These are phyloP conservation scores for Sideroxylon spinosum DNA, from an alignment of 179 eudicot genomes.

Conservation along the genomic window DNA sequence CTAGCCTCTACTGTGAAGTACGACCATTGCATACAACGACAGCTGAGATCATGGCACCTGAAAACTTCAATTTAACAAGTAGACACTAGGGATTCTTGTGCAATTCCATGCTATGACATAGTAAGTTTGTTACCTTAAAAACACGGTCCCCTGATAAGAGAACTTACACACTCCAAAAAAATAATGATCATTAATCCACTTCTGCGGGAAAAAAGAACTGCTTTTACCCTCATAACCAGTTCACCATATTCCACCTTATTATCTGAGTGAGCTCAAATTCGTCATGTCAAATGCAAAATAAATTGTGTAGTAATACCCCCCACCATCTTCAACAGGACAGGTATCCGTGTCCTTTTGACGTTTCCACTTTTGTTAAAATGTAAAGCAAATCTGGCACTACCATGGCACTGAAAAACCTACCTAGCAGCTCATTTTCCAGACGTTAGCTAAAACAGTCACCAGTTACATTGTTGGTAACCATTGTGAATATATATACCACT, in stretches of 20 bases:
- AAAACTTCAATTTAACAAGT: no score
- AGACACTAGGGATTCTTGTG: no score
- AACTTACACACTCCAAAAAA: background rate
- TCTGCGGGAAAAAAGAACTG: background rate
- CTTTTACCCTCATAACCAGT: background rate
- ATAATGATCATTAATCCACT: background rate
- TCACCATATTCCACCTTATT: background rate
- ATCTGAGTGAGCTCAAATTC: background rate
- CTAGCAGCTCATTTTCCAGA: slow-evolving; percentile 8
- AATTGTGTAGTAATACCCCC: background rate
- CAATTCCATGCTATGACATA: no score
- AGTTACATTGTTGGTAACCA: background rate
- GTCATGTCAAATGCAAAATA: background rate
- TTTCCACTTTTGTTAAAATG: background rate
- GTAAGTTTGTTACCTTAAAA: no score
- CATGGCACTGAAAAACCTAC: background rate
- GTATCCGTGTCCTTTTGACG: background rate
- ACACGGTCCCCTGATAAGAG: no score
- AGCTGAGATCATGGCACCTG: no score
- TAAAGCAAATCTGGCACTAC: background rate
- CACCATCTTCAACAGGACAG: background rate
- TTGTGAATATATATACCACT: background rate
- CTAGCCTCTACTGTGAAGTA: no score
- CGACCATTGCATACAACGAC: no score
- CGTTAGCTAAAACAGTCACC: background rate